Evolutionary conservation across 805 yeast genomes (phyloP).

Genomic region (Teunomyces atbi): DNA sequence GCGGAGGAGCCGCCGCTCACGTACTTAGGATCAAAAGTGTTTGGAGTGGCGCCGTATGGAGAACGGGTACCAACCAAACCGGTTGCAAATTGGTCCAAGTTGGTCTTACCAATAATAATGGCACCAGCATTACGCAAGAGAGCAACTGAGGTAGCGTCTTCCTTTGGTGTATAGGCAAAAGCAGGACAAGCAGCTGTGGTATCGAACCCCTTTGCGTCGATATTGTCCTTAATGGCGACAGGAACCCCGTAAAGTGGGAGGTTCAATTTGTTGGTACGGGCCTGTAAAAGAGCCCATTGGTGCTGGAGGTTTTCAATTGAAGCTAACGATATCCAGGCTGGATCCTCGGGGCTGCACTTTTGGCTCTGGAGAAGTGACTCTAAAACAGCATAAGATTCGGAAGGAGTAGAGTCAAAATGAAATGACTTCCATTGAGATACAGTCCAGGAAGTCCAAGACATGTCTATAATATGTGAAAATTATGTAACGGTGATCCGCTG

Average conservation of each 20-base stretch:
- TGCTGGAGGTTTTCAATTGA: conserved; percentile 58
- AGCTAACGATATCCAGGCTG: conserved; percentile 90
- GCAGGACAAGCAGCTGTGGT: conserved; percentile 98
- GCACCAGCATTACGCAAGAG: conserved; percentile 89
- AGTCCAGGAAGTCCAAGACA: conserved; percentile 66
- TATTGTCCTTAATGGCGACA: conserved; percentile 90
- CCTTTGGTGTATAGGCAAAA: conserved; percentile 62
- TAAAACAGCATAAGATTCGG: conserved; percentile 55
- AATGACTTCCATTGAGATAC: conserved; percentile 71
- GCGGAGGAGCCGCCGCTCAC: conserved; percentile 96
- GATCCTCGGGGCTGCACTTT: conserved; percentile 51
- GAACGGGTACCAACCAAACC: conserved; percentile 95
- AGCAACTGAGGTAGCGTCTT: conserved; percentile 74
- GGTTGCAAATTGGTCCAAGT: conserved; percentile 95
- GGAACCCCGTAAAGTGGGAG: conserved; percentile 92
- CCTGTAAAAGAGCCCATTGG: conserved; percentile 77
- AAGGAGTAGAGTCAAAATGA: conserved; percentile 62
- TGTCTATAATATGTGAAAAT: background rate
- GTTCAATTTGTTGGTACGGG: conserved; percentile 50
- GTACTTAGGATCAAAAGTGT: conserved; percentile 70
- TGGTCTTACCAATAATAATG: conserved; percentile 88
- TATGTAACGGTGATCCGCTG: background rate
- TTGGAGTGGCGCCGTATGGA: conserved; percentile 88
- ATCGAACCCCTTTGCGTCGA: conserved; percentile 75
- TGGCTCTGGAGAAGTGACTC: conserved; percentile 47